A percentile compares a stretch with the other conserved stretches of the same genome.
These are phyloP conservation scores for Cordyceps tenuipes DNA, from an alignment of 2,329 filamentous ascomycete species.

Conservation along the genomic window DNA sequence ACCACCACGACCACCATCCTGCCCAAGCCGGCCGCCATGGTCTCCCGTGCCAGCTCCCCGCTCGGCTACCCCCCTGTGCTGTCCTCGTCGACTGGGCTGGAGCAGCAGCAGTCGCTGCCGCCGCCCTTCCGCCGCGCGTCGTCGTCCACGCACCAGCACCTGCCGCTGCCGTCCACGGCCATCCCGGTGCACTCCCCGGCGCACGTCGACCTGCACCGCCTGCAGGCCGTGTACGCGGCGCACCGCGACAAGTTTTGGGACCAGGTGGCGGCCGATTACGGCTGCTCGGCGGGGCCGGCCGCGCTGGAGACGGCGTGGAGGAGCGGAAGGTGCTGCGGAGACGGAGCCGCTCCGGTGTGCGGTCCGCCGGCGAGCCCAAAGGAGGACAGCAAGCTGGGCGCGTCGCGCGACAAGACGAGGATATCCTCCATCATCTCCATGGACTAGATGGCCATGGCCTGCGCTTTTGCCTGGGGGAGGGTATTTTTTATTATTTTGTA, in stretches of 20 bases:
- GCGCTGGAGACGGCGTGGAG: conserved; percentile 66
- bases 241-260: conserved; percentile 68
- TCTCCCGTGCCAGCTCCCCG: conserved; percentile 26
- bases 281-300: conserved; percentile 50
- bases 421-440: conserved; percentile 45
- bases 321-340: conserved; percentile 36
- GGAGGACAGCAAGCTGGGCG: conserved; percentile 27
- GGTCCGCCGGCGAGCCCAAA: conserved; percentile 42
- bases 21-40: conserved; percentile 53
- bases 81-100: conserved; percentile 26
- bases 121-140: conserved; percentile 27
- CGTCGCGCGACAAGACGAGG: conserved; percentile 44
- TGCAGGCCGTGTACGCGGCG: conserved; percentile 60
- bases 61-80: conserved; percentile 28
- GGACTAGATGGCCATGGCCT: neutral
- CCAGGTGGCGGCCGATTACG: conserved; percentile 64
- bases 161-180: conserved; percentile 27
- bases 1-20: too few species aligned
- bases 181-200: conserved; percentile 25
- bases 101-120: conserved; percentile 34
- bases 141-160: conserved; percentile 32
- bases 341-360: conserved; percentile 31
- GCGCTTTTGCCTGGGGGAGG: too few species aligned
- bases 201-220: conserved; percentile 55
- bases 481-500: neutral